A percentile compares a stretch with the other conserved stretches of the same genome.
These are phyloP conservation scores for Parathielavia hyrcaniae DNA, from an alignment of 495 filamentous ascomycete genomes.

Conservation along the genomic window DNA sequence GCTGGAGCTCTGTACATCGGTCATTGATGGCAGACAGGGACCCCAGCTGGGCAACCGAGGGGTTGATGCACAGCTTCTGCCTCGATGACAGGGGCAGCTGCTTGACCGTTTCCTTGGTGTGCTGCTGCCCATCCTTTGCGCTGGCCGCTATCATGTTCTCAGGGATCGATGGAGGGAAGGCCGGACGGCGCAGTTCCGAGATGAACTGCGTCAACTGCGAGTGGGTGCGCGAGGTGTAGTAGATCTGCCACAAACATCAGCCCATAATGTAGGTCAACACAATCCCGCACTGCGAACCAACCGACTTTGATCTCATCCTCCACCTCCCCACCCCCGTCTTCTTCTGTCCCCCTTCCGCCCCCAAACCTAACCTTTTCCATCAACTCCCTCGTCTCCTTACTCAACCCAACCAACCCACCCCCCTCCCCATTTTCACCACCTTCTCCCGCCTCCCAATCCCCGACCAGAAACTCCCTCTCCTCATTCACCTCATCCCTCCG, in stretches of 20 bases:
- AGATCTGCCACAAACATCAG: slow-evolving; percentile 52
- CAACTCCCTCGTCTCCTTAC: slow-evolving; percentile 56
- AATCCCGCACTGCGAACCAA: background rate
- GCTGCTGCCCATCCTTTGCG: slow-evolving; percentile 24
- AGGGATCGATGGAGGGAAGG: slow-evolving; percentile 56
- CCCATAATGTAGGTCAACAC: background rate
- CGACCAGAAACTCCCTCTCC: slow-evolving; percentile 69
- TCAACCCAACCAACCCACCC: slow-evolving; percentile 41
- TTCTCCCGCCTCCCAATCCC: slow-evolving; percentile 69
- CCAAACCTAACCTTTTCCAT: slow-evolving; percentile 53
- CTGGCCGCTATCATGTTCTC: slow-evolving; percentile 24
- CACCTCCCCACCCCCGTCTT: slow-evolving; percentile 44
- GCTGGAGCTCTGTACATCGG: slow-evolving; percentile 85
- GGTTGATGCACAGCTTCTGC: slow-evolving; percentile 90
- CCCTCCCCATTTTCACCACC: slow-evolving; percentile 52
- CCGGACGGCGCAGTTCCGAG: slow-evolving; percentile 78
- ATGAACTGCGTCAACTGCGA: slow-evolving; percentile 92
- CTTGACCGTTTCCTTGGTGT: slow-evolving; percentile 61
- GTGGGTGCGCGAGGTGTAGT: slow-evolving; percentile 91
- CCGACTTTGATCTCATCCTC: slow-evolving; percentile 58
- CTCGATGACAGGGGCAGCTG: slow-evolving; percentile 84
- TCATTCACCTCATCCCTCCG: slow-evolving; percentile 42
- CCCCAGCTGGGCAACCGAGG: slow-evolving; percentile 63
- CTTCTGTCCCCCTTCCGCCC: slow-evolving; percentile 36
- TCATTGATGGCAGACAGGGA: slow-evolving; percentile 87